Evolutionary conservation across 306 rosid genomes (phyloP), one percentile per base, ranked within the genome.

Genomic region (Fragaria nilgerrensis): DNA sequence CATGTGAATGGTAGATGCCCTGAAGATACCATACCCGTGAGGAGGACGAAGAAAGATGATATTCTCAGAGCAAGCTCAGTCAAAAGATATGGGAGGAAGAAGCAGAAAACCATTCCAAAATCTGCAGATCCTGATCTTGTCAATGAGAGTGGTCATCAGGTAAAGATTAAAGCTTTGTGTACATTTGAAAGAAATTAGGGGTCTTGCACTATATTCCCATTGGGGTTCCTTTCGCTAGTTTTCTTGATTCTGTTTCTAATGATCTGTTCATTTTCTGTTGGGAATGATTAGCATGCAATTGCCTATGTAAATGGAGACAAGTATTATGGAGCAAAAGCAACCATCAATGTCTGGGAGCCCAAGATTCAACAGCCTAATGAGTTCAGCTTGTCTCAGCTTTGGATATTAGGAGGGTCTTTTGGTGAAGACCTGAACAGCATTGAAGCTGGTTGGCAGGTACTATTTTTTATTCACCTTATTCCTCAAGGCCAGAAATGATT

Each of bases 381-480:
- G 90, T 96, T 96, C 83, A 96, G 99, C 80, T 88, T 96, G 86
- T 92, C 99, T 78, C 99, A 96, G 85, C 89, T 96, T 15, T 96
- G 99, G 99, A 79, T 96, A 50, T 81, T 96, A 76, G 99, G 99
- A 65, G 99, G 99, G 44, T 87, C 99, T 50, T 96, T 96, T 75
- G 99, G 99, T 77, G 89, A 92, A 90, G 99, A 96, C 83, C 93
- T 96, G 8, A 96, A 96, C 87, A 96, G 99, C 90, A 93, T 96
- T 81, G 99, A 96, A 89, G 99, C 99, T 76, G 99, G 99, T 63
- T 96, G 99, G 99, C 99, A 96, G 99, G 99, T 95, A 86, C 56
- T 15, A 11, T 49, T 14, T 16, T 61, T 9, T 67, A 2, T 45
- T 79, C 10, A 23, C 23, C 52, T 9, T 8, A 58, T 56, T 55